Conservation (phyloP, 768 basidiomycete species). For the Kwoniella botswanensis region DNA sequence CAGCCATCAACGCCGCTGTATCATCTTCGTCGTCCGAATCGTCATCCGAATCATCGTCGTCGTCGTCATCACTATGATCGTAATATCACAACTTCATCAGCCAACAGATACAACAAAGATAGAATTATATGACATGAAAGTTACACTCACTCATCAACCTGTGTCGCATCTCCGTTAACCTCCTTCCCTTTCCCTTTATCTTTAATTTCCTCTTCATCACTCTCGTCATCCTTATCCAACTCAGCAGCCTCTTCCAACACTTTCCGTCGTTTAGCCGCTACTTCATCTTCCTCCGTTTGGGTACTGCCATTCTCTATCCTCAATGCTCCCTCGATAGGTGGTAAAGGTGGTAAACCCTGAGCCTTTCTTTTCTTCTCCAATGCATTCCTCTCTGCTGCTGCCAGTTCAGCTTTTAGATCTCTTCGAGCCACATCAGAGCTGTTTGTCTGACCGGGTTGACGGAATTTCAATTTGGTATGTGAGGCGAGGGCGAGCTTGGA, state of each 20-base stretch:
- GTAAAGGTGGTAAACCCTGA: slow-evolving; percentile 66
- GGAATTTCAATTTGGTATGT: slow-evolving; percentile 97
- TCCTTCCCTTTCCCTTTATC: neutral
- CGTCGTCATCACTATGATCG: neutral
- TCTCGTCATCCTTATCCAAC: slow-evolving; percentile 81
- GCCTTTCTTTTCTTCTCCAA: slow-evolving; percentile 90
- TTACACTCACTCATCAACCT: neutral
- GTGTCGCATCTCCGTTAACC: neutral
- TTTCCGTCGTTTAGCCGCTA: slow-evolving; percentile 79
- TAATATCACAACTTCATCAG: too few species aligned
- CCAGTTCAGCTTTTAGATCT: slow-evolving; percentile 81
- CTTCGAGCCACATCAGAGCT: slow-evolving; percentile 73
- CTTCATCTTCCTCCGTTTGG: slow-evolving; percentile 62
- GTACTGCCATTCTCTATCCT: slow-evolving; percentile 59
- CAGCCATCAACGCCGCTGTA: slow-evolving; percentile 88
- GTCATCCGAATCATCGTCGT: slow-evolving; percentile 8
- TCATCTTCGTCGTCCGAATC: slow-evolving; percentile 80
- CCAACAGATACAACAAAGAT: too few species aligned
- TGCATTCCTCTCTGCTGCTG: slow-evolving; percentile 84
- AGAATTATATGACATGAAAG: too few species aligned
- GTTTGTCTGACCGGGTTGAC: slow-evolving; percentile 91
- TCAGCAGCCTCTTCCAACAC: slow-evolving; percentile 83
- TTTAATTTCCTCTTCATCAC: slow-evolving; percentile 38
- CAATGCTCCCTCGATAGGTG: slow-evolving; percentile 56
- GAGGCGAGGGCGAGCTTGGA: slow-evolving; percentile 92